Conservation (phyloP, 129 eudicot species). For the Flaveria linearis region DNA sequence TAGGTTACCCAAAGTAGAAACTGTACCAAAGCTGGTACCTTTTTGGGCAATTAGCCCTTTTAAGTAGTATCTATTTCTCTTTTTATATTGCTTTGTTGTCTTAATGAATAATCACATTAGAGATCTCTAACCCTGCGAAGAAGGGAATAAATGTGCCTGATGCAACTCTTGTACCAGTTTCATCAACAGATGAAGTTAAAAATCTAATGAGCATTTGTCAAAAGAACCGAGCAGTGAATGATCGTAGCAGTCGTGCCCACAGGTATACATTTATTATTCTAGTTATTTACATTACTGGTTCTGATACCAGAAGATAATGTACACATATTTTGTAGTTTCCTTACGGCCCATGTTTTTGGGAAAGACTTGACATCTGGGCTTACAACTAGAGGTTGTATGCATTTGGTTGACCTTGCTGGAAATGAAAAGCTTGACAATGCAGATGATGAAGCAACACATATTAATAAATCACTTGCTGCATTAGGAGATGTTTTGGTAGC, state of each 20-base stretch:
- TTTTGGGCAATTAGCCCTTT: background rate
- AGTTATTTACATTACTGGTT: background rate
- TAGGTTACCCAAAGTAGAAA: background rate
- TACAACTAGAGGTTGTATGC: slow-evolving; percentile 69
- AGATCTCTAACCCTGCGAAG: slow-evolving; percentile 53
- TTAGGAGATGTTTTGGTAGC: slow-evolving; percentile 71
- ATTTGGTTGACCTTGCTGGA: slow-evolving; percentile 82
- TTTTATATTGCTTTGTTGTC: slow-evolving; percentile 32
- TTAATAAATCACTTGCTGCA: slow-evolving; percentile 63
- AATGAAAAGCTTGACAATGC: slow-evolving; percentile 63
- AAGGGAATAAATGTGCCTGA: slow-evolving; percentile 82
- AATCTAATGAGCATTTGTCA: slow-evolving; percentile 58
- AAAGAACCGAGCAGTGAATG: slow-evolving; percentile 70
- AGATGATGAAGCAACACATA: slow-evolving; percentile 62
- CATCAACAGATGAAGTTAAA: slow-evolving; percentile 71
- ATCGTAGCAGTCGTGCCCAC: slow-evolving; percentile 80
- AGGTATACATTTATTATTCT: slow-evolving; percentile 40
- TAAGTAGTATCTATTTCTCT: background rate
- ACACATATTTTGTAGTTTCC: slow-evolving; percentile 56
- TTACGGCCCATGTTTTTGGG: slow-evolving; percentile 77
- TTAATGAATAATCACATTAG: slow-evolving; percentile 65
- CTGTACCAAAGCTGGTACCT: background rate
- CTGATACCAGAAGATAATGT: background rate
- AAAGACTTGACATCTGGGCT: slow-evolving; percentile 59
- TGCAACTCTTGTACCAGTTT: slow-evolving; percentile 68